Percentiles rank a stretch among this genome's conserved stretches.
Evolutionary conservation across 306 rosid genomes (phyloP).

Genomic region (Inga leiocalycina): DNA sequence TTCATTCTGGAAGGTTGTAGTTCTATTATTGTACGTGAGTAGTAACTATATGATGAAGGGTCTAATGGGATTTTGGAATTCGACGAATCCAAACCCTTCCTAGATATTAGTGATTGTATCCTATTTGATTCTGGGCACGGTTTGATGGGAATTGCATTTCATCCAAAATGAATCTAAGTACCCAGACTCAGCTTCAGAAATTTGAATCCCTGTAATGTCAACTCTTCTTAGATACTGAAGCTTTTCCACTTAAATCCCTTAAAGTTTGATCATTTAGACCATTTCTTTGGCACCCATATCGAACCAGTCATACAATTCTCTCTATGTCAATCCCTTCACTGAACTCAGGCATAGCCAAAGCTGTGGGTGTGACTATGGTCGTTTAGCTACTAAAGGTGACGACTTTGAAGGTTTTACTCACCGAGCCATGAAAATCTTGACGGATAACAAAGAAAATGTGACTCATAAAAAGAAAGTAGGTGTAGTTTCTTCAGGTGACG

Average conservation of each 20-base stretch:
- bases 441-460: background rate
- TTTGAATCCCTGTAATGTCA: background rate
- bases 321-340: background rate
- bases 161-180: conserved; percentile 31
- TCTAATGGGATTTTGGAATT: conserved; percentile 31
- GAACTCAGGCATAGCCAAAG: background rate
- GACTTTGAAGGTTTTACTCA: background rate
- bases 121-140: conserved; percentile 42
- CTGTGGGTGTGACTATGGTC: background rate
- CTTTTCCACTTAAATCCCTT: background rate
- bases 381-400: background rate
- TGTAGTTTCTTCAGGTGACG: background rate
- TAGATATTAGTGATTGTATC: conserved; percentile 37
- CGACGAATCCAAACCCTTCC: conserved; percentile 41
- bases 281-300: background rate
- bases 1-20: too few relatives aligned
- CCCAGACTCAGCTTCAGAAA: background rate
- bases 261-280: background rate
- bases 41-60: conserved; percentile 7
- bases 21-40: too few relatives aligned
- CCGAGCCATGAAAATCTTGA: background rate
- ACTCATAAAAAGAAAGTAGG: background rate
- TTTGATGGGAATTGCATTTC: conserved; percentile 53
- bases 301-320: background rate
- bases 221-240: background rate